These are phyloP conservation scores for Candida tammaniensis DNA, from an alignment of 805 yeast genomes.

Conservation along the genomic window DNA sequence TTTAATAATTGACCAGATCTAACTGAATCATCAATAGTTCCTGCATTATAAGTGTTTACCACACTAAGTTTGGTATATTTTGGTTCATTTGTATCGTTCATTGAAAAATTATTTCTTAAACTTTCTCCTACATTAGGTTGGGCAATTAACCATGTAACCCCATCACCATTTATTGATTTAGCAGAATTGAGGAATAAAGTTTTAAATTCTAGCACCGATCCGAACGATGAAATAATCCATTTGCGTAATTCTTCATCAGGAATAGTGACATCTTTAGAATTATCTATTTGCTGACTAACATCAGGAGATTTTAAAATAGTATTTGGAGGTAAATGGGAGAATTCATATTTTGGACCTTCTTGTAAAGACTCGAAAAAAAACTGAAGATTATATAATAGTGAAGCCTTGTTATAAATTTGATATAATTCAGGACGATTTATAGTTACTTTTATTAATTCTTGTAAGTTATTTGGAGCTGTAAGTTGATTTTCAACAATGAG, in stretches of 20 bases:
- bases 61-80: slow-evolving; percentile 53
- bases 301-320: slow-evolving; percentile 48
- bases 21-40: slow-evolving; percentile 68
- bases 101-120: slow-evolving; percentile 15
- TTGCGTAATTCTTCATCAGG: slow-evolving; percentile 37
- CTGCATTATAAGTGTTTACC: slow-evolving; percentile 84
- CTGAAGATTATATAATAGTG: slow-evolving; percentile 47
- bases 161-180: slow-evolving; percentile 77
- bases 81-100: slow-evolving; percentile 9
- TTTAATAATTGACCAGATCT: slow-evolving; percentile 50
- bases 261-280: slow-evolving; percentile 20
- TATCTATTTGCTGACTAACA: slow-evolving; percentile 19
- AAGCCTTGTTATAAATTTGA: slow-evolving; percentile 43
- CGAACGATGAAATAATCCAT: slow-evolving; percentile 64
- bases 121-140: slow-evolving; percentile 35
- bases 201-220: slow-evolving; percentile 72
- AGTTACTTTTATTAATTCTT: slow-evolving; percentile 37
- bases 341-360: slow-evolving; percentile 8
- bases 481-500: slow-evolving; percentile 27
- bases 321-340: slow-evolving; percentile 19
- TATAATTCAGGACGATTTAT: slow-evolving; percentile 45
- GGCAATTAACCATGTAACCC: slow-evolving; percentile 87
- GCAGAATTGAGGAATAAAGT: slow-evolving; percentile 69
- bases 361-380: slow-evolving; percentile 47
- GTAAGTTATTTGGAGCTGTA: slow-evolving; percentile 21